These are phyloP conservation scores for Malassezia obtusa DNA, from an alignment of 1,284 basidiomycete genomes.

Conservation along the genomic window DNA sequence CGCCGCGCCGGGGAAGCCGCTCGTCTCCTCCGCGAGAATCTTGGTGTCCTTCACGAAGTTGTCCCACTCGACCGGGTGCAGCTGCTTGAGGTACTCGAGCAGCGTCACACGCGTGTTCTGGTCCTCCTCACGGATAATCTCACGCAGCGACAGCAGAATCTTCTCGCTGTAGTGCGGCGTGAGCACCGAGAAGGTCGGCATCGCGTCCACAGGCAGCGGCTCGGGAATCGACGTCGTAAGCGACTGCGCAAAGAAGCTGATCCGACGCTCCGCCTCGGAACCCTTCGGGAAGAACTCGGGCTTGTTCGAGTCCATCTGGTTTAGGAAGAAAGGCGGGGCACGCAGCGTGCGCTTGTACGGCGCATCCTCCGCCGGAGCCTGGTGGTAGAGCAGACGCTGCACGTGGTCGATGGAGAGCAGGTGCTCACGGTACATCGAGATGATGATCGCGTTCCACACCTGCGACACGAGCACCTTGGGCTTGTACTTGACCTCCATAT, in stretches of 20 bases:
- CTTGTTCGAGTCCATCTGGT: constrained; percentile 46
- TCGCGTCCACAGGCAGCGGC: constrained; percentile 46
- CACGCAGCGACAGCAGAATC: constrained; percentile 47
- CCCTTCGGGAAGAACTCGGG: constrained; percentile 48
- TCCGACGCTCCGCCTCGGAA: constrained; percentile 47
- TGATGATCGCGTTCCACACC: constrained; percentile 49
- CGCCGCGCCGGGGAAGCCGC: constrained; percentile 64
- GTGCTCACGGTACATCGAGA: constrained; percentile 49
- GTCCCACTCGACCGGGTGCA: constrained; percentile 97
- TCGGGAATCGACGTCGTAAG: constrained; percentile 44
- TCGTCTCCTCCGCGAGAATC: constrained; percentile 91
- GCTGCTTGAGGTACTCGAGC: constrained; percentile 71
- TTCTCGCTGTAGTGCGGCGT: constrained; percentile 48
- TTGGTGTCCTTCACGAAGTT: constrained; percentile 99
- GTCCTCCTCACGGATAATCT: constrained; percentile 48
- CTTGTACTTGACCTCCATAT: constrained; percentile 49
- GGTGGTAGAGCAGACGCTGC: constrained; percentile 48
- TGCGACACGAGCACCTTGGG: constrained; percentile 48
- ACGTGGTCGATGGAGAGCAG: constrained; percentile 48
- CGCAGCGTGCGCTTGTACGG: constrained; percentile 45
- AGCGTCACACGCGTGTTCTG: constrained; percentile 48
- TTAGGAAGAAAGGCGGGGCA: constrained; percentile 48
- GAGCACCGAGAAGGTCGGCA: constrained; percentile 48
- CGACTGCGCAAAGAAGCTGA: constrained; percentile 48
- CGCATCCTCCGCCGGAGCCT: constrained; percentile 45